A percentile compares a stretch with the other conserved stretches of the same genome.
Evolutionary conservation across 164 flowering plant genomes (phyloP).

Genomic region (Dillenia turbinata): DNA sequence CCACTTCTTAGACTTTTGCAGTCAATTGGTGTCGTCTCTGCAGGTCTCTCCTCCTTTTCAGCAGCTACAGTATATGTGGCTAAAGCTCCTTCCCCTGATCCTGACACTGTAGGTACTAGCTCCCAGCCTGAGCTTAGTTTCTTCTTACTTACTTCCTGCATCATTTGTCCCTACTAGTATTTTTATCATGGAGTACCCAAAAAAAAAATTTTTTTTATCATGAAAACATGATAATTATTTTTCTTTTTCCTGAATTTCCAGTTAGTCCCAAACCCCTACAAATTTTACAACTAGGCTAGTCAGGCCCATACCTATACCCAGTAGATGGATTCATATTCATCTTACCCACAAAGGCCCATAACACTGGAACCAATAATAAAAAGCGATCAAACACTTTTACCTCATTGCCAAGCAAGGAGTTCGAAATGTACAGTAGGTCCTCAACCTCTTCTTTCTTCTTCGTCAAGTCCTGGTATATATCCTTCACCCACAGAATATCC

Average conservation of each 20-base stretch:
- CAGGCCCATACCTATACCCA: not conserved
- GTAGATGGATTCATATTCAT: not conserved
- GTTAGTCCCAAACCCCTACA: too few species aligned
- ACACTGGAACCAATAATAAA: too few species aligned
- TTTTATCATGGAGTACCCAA: too few species aligned
- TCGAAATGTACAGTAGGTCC: constrained; percentile 13
- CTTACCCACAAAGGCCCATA: not conserved
- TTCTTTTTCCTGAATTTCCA: too few species aligned
- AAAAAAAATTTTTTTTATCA: too few species aligned
- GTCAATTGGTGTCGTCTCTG: constrained; percentile 38
- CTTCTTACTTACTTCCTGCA: not conserved
- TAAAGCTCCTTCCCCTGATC: constrained; percentile 9
- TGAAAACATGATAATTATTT: too few species aligned
- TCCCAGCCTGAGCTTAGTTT: not conserved
- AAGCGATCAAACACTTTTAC: constrained; percentile 9
- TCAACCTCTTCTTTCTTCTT: constrained; percentile 16
- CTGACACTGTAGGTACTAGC: constrained; percentile 20
- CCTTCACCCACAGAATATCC: not conserved
- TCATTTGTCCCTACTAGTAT: not conserved
- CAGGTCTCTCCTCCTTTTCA: constrained; percentile 8
- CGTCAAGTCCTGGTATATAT: constrained; percentile 10
- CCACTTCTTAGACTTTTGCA: constrained; percentile 69
- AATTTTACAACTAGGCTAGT: too few species aligned
- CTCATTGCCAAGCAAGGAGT: constrained; percentile 17
- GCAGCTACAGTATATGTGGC: too few species aligned